Conservation (phyloP, 257 asterid genomes). For the Solanum arcanum region DNA sequence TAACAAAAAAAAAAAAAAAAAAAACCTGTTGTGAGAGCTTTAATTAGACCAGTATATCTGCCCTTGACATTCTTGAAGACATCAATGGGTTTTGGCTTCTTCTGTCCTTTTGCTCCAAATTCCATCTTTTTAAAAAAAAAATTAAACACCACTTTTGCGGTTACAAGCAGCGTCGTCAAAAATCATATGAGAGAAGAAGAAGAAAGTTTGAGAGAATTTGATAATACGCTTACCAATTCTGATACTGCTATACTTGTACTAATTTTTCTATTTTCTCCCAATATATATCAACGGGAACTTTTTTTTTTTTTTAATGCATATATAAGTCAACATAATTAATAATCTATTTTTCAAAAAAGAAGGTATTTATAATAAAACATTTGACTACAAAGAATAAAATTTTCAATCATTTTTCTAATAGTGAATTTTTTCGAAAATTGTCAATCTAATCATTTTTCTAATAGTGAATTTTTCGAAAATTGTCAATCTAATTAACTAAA, state of each 20-base stretch:
- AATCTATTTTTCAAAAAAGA: no score
- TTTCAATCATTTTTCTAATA: no score
- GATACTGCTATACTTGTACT: neutral
- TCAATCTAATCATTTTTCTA: neutral
- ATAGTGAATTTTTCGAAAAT: no score
- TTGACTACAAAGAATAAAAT: neutral
- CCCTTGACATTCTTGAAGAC: constrained; percentile 37
- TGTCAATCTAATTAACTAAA: neutral
- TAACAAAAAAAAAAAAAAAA: neutral
- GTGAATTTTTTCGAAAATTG: no score
- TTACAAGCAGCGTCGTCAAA: neutral
- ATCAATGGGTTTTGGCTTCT: constrained; percentile 15
- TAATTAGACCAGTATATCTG: constrained; percentile 26
- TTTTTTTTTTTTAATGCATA: neutral
- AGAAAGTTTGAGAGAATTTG: neutral
- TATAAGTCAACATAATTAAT: neutral
- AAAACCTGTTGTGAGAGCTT: constrained; percentile 39
- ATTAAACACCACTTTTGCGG: neutral
- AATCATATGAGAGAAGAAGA: neutral
- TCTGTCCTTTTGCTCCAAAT: constrained; percentile 3
- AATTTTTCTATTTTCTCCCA: neutral
- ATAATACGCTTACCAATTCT: neutral
- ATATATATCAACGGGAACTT: neutral
- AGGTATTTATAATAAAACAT: no score
- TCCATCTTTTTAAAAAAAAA: neutral